Percentiles rank a stretch among this genome's conserved stretches.
These are phyloP conservation scores for Aspergillus ruber DNA, from an alignment of 2,329 filamentous ascomycete species.

Conservation along the genomic window DNA sequence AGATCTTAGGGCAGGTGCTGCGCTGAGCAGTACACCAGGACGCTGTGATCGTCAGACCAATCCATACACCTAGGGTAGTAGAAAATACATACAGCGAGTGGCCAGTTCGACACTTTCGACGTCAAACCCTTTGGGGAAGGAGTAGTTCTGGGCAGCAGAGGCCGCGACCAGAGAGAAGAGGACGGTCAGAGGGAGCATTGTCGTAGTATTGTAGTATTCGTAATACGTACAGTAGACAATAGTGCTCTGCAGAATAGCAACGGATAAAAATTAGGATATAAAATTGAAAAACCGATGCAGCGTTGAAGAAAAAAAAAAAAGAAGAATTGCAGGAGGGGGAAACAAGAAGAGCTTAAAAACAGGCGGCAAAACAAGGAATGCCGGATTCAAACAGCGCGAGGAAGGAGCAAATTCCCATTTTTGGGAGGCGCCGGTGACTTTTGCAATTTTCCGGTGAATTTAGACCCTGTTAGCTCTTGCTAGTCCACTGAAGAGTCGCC, in stretches of 20 bases:
- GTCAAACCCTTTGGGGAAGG: constrained; percentile 38
- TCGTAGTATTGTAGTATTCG: constrained; percentile 16
- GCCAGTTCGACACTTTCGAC: constrained; percentile 31
- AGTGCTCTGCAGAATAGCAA: background rate
- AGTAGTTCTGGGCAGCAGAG: constrained; percentile 40
- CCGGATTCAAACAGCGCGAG: background rate
- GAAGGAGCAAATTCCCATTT: no score
- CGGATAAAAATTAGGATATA: background rate
- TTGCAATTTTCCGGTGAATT: no score
- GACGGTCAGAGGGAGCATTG: constrained; percentile 45
- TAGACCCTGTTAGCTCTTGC: no score
- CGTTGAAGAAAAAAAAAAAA: background rate
- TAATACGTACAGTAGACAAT: background rate
- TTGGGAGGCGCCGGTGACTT: no score
- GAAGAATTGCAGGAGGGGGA: background rate
- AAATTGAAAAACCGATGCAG: background rate
- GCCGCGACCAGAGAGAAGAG: constrained; percentile 43
- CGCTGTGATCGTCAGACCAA: constrained; percentile 22
- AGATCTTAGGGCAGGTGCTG: constrained; percentile 56
- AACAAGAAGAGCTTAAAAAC: constrained; percentile 1
- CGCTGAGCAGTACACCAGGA: constrained; percentile 55
- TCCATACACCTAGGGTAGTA: background rate
- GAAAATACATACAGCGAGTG: constrained; percentile 2
- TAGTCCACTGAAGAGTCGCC: no score
- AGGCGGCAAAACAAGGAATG: background rate